Evolutionary conservation across 306 rosid species (phyloP).

Genomic region (Quercus glauca): DNA sequence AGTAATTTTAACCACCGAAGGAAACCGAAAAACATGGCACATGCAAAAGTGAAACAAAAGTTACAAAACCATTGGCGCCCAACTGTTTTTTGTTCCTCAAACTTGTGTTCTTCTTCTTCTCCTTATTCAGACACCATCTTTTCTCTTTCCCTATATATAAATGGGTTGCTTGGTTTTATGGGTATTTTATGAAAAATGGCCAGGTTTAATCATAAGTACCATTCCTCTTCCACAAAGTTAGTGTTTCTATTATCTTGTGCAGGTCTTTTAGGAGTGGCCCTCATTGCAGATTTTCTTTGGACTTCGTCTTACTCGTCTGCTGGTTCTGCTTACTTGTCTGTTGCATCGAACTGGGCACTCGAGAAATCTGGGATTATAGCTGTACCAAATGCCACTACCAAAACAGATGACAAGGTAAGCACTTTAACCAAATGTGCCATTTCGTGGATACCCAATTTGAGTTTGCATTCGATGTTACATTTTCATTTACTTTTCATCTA

Average conservation of each 20-base stretch:
- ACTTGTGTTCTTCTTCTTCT: background rate
- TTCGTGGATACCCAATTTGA: background rate
- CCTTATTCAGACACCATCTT: background rate
- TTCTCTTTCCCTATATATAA: constrained; percentile 5
- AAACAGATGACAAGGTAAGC: constrained; percentile 21
- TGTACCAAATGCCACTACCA: constrained; percentile 21
- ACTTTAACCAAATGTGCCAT: background rate
- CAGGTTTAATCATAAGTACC: constrained; percentile 40
- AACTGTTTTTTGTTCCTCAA: constrained; percentile 22
- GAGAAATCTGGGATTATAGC: constrained; percentile 21
- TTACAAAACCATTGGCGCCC: constrained; percentile 60
- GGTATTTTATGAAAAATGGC: constrained; percentile 26
- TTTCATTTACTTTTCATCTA: background rate
- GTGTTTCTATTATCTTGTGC: constrained; percentile 35
- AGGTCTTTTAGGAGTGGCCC: constrained; percentile 36
- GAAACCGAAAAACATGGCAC: background rate
- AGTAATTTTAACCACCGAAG: too few species aligned
- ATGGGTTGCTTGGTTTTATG: constrained; percentile 14
- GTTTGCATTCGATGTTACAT: background rate
- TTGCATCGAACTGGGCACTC: constrained; percentile 48
- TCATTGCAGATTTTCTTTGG: constrained; percentile 53
- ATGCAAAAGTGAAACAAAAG: background rate
- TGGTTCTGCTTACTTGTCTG: constrained; percentile 16
- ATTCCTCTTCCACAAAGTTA: constrained; percentile 26
- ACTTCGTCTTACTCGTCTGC: constrained; percentile 47